phyloP scores from a whole-genome alignment of 768 basidiomycete species.

The Boletus huronensis region DNA sequence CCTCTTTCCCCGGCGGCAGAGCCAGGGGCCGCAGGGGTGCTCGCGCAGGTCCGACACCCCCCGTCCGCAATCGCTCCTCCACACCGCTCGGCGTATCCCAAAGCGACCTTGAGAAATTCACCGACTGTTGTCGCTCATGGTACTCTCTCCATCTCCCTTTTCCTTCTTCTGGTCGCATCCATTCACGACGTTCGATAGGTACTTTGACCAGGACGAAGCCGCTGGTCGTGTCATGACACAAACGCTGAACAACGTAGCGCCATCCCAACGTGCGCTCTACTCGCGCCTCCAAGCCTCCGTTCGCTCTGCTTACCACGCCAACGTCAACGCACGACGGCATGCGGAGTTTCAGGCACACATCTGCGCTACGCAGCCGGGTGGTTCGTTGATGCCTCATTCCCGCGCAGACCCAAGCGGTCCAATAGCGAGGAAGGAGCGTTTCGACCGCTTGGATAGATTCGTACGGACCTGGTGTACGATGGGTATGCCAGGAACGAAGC shows the following conservation, averaged over 20 bases:
- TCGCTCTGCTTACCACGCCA: slow-evolving; percentile 80
- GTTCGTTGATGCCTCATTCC: slow-evolving; percentile 71
- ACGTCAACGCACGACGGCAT: slow-evolving; percentile 67
- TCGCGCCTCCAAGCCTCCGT: slow-evolving; percentile 84
- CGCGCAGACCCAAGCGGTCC: slow-evolving; percentile 61
- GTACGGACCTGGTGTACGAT: slow-evolving; percentile 79
- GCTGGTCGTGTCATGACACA: slow-evolving; percentile 80
- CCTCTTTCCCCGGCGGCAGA: slow-evolving; percentile 48
- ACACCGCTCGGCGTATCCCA: slow-evolving; percentile 65
- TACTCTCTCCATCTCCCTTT: slow-evolving; percentile 30
- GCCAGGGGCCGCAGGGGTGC: slow-evolving; percentile 48
- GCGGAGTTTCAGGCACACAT: slow-evolving; percentile 87
- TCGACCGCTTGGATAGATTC: slow-evolving; percentile 72
- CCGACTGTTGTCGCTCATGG: slow-evolving; percentile 76
- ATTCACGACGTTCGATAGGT: slow-evolving; percentile 47
- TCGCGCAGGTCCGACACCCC: slow-evolving; percentile 48
- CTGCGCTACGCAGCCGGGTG: slow-evolving; percentile 73
- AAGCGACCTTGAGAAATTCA: slow-evolving; percentile 75
- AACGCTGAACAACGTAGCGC: slow-evolving; percentile 72
- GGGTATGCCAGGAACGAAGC: slow-evolving; percentile 86
- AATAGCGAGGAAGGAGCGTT: slow-evolving; percentile 72
- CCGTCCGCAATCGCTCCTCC: slow-evolving; percentile 57
- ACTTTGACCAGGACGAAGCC: slow-evolving; percentile 77
- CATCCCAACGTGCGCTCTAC: slow-evolving; percentile 83
- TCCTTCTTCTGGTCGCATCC: not conserved